Evolutionary conservation across 192 early-diverging fungal species (phyloP).

Genomic region (Obelidium mucronatum): DNA sequence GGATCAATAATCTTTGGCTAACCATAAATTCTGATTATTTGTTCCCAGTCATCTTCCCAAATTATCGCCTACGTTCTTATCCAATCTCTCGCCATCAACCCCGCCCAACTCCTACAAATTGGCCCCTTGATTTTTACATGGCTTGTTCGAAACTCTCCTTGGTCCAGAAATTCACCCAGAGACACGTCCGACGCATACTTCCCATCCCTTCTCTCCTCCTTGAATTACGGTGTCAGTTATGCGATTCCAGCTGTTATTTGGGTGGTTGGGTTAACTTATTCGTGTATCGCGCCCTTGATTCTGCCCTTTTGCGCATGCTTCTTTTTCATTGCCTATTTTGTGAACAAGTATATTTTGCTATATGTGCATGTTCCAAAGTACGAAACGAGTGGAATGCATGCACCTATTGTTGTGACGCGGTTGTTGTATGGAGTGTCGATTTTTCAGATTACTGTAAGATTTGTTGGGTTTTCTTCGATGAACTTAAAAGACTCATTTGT

Average conservation of each 20-base stretch:
- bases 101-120: conserved; percentile 56
- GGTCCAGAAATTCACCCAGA: conserved; percentile 47
- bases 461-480: too few species aligned
- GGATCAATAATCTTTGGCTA: not conserved
- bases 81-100: conserved; percentile 48
- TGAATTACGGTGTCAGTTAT: conserved; percentile 62
- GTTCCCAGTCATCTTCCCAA: conserved; percentile 37
- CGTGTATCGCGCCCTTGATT: conserved; percentile 57
- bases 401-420: conserved; percentile 54
- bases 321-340: conserved; percentile 56
- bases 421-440: conserved; percentile 56
- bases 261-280: conserved; percentile 55
- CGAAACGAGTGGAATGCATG: conserved; percentile 55
- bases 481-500: not conserved
- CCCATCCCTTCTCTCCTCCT: conserved; percentile 53
- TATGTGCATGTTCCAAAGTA: conserved; percentile 63
- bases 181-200: conserved; percentile 59
- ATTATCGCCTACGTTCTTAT: conserved; percentile 58
- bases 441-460: conserved; percentile 58
- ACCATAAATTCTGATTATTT: too few species aligned
- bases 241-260: conserved; percentile 59
- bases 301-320: conserved; percentile 58
- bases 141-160: conserved; percentile 40
- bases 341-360: conserved; percentile 63
- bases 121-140: conserved; percentile 56